phyloP scores from a whole-genome alignment of 495 filamentous ascomycete species.

The Barbatosphaeria neglecta region DNA sequence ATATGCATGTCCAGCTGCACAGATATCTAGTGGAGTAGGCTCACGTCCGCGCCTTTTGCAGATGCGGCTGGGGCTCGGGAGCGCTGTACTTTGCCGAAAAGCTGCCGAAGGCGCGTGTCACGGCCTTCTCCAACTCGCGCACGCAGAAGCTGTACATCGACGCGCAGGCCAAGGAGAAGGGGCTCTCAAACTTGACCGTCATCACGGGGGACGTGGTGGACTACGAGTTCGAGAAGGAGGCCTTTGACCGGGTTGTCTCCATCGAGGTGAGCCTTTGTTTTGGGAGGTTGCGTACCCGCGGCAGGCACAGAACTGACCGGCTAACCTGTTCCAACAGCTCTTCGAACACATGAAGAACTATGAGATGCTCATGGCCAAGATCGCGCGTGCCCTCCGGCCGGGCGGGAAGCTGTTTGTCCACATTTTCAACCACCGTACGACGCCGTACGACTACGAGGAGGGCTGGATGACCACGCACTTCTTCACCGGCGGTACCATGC shows the following conservation, averaged over 20 bases:
- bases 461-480: constrained; percentile 65
- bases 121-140: constrained; percentile 52
- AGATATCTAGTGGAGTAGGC: too few relatives aligned
- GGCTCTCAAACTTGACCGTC: constrained; percentile 43
- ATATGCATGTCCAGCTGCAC: too few relatives aligned
- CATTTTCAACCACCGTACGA: constrained; percentile 47
- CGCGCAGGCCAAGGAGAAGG: constrained; percentile 36
- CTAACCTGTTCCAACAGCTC: constrained; percentile 18
- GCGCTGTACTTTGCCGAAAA: constrained; percentile 48
- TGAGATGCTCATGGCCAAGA: constrained; percentile 49
- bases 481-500: constrained; percentile 61
- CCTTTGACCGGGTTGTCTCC: constrained; percentile 48
- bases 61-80: constrained; percentile 56
- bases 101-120: constrained; percentile 45
- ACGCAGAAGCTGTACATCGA: constrained; percentile 57
- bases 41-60: constrained; percentile 11
- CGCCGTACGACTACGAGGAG: constrained; percentile 53
- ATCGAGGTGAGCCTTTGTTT: constrained; percentile 47
- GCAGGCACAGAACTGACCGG: too few relatives aligned
- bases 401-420: constrained; percentile 55
- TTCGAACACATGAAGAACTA: constrained; percentile 72
- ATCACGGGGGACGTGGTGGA: constrained; percentile 50
- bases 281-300: too few relatives aligned
- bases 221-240: constrained; percentile 42
- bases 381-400: constrained; percentile 41